Evolutionary conservation across 2,329 filamentous ascomycete genomes (phyloP), one percentile per base, ranked within the genome.

Genomic region (Fusarium equiseti): DNA sequence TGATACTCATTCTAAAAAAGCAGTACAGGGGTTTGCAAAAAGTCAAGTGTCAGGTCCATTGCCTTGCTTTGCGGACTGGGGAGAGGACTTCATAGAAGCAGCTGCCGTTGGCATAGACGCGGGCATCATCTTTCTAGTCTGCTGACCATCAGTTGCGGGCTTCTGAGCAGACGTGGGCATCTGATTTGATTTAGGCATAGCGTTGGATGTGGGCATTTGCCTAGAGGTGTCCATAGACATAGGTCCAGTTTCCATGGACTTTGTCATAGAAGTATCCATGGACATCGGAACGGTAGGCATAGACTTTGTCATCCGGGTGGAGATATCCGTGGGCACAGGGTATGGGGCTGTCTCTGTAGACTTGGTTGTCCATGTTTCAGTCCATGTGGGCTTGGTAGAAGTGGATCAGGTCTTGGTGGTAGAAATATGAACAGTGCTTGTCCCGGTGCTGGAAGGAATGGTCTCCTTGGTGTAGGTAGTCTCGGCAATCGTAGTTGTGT

Each of bases 361-460:
- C 3, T 51, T 16, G 1, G 31, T 38, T 16, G 18, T n/a, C 29
- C 48, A n/a, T 12, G 48, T 52, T 2, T 42, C n/a, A 16, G 52
- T 35, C 13, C n/a, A 29, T 8, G 20, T 50, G 5, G 53, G 22
- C 29, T 63, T 24, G 22, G 48, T 18, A 18, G 62, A 50, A 13
- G 62, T 66, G 22, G 43, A 48, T 31, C 59, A 62, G 7, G 29
- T 27, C 55, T 66, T 50, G 7, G 62, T 66, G 8, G 62, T 66
- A 1, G 61, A 60, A n/a, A 31, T 43, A 48, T 49, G 29, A 31
- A 61, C 48, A 2, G 55, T 66, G 4, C 24, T 56, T 3, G 60
- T 64, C 1, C 35, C 26, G 4, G 22, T 52, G 11, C 24, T 52
- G 8, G 35, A 11, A 1, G 54, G 54, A 22, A 54, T 48, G 10